Conservation (phyloP, 176 grass and related monocot genomes). For the Dendrocalamus sinicus region DNA sequence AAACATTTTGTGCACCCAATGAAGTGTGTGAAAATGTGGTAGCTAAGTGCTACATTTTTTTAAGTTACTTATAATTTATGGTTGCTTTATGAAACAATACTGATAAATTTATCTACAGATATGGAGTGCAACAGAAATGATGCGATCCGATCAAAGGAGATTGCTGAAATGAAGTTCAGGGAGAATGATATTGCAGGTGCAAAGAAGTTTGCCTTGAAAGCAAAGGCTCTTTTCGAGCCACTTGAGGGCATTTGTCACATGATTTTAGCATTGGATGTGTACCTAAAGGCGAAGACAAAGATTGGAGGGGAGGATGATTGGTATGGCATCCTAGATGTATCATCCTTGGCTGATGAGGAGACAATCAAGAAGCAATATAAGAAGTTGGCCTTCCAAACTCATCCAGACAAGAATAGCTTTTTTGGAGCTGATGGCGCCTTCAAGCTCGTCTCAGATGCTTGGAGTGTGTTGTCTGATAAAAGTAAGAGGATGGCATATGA, state of each 20-base stretch:
- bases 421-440: conserved; percentile 66
- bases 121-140: conserved; percentile 79
- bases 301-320: conserved; percentile 57
- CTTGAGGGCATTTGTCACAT: conserved; percentile 69
- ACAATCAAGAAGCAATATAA: conserved; percentile 69
- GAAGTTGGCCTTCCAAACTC: conserved; percentile 71
- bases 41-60: conserved; percentile 21
- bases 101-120: conserved; percentile 41
- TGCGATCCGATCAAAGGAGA: conserved; percentile 53
- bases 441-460: conserved; percentile 69
- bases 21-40: conserved; percentile 14
- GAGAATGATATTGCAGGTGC: conserved; percentile 55
- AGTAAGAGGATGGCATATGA: conserved; percentile 55
- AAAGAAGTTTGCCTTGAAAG: conserved; percentile 67
- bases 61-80: conserved; percentile 8
- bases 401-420: conserved; percentile 76
- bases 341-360: conserved; percentile 51
- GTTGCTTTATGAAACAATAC: conserved; percentile 24
- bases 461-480: conserved; percentile 65
- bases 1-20: conserved; percentile 17
- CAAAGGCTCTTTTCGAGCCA: conserved; percentile 55
- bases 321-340: conserved; percentile 61
- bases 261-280: conserved; percentile 63
- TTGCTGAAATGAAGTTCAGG: conserved; percentile 70
- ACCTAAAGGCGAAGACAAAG: conserved; percentile 54